Evolutionary conservation across 305 asterid species (phyloP), one percentile per base, ranked within the genome.

Genomic region (Solanum hybrid): DNA sequence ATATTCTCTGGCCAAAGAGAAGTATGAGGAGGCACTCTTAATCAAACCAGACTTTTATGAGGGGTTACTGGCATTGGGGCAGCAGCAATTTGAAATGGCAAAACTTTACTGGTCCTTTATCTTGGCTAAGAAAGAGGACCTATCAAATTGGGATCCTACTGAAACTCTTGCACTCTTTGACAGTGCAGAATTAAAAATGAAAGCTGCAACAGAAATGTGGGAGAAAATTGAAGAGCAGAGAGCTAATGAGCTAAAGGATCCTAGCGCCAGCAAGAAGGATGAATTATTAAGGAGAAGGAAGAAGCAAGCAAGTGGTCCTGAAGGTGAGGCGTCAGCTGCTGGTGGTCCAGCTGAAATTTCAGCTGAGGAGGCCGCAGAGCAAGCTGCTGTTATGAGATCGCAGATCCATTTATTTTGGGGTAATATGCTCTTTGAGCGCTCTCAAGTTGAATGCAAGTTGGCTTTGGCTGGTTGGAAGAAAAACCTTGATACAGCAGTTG

Each of bases 1-100:
- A 90, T 97, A 97, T 89, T 90, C 95, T 81, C 91, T 95, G 51
- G 99, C 99, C 39, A 95, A 88, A 88, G 93, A 92, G 92, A 97
- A 97, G 90, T 97, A 97, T 24, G 99, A 97, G 91, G 95, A 96
- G 93, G 98, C 99, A 27, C 92, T 97, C 39, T 70, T 37, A 39
- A 94, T 97, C 87, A 97, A 97, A 92, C 96, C 97, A 0, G 98
- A 97, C 90, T 97, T 97, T 88, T 95, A 97, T 31, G 98, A 97
- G 91, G 98, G 99, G 22, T 87, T 95, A n/a, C 87, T 97, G 88
- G 99, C 99, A n/a, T 91, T 97, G 17, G 99, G 98, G 38, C 99
- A 97, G 90, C 99, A 97, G 90, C 99, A 97, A 83, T 97, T 97
- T 91, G 99, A 97, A 91, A 97, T 97, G 99, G 98, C 99, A 10